These are phyloP conservation scores for Jaminaea rosea DNA, from an alignment of 1,284 basidiomycete genomes.

Conservation along the genomic window DNA sequence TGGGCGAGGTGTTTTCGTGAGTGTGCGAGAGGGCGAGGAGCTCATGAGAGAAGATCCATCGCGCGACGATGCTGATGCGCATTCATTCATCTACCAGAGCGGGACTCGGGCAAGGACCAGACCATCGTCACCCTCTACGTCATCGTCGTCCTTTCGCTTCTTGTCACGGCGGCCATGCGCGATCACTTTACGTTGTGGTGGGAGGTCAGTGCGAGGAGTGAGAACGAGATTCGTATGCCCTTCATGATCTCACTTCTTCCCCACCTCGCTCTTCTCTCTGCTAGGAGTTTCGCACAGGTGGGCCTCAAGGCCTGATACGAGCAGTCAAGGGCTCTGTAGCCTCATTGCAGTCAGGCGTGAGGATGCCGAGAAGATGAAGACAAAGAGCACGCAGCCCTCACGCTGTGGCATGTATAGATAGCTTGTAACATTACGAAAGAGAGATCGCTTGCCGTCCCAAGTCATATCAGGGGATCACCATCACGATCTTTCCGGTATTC, in stretches of 20 bases:
- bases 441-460: no score
- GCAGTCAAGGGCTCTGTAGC: neutral
- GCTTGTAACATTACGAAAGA: no score
- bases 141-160: constrained; percentile 7
- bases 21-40: neutral
- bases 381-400: no score
- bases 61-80: neutral
- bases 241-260: neutral
- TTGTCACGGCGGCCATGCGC: constrained; percentile 7
- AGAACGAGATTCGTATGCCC: no score
- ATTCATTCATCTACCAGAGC: constrained; percentile 13
- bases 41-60: no score
- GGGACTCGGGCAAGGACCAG: constrained; percentile 40
- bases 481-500: constrained; percentile 55
- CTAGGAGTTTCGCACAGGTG: neutral
- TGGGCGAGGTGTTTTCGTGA: constrained; percentile 44
- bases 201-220: constrained; percentile 3
- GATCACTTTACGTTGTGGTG: neutral
- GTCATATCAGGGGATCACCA: neutral
- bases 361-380: no score
- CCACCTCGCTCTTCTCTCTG: neutral
- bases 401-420: no score
- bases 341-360: no score
- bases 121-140: constrained; percentile 39
- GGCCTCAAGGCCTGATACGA: neutral